Evolutionary conservation across 495 filamentous ascomycete genomes (phyloP), one percentile per base, ranked within the genome.

Genomic region (Penicillium egyptiacum): DNA sequence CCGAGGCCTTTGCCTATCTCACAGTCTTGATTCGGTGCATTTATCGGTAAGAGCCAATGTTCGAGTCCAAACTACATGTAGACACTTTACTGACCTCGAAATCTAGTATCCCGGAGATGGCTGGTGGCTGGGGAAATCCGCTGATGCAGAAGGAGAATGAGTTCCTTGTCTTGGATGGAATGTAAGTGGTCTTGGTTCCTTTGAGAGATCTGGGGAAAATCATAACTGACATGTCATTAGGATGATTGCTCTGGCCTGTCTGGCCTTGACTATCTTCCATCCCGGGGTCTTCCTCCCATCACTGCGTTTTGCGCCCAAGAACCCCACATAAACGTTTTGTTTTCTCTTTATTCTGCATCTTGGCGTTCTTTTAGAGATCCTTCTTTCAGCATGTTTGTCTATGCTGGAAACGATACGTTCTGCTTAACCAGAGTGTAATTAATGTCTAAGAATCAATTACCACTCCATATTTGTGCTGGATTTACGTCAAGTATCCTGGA

Each of bases 1-100:
- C 76, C 2, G 75, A 86, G 39, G 57, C 75, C 6, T 70, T 80
- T 30, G 85, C 86, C 11, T 90, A 83, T 62, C 25, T 78, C 14
- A 82, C 80, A 8, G 83, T 89, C 33, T 63, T 89, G 63, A 79
- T 84, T 33, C 74, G 86, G 55, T 90, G 87, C 63, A 81, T 88
- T 50, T 88, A 88, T 62, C 83, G 86, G 79, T 83, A 64, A 23
- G 66, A 5, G 12, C 2, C 17, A 6, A 37, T 16, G 3, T n/a
- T 2, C 5, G 5, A 1, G 28, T 19, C 1, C 11, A 46, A 39
- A n/a, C n/a, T 10, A n/a, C n/a, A n/a, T n/a, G n/a, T n/a, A 8
- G 4, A 1, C 14, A 35, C 5, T 28, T 7, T 47, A 11, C 43
- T 55, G 20, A 55, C 22, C 10, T 19, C n/a, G 14, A 28, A 47